These are phyloP conservation scores for Kappamyces sp. DNA, from an alignment of 192 early-diverging fungal genomes.

Conservation along the genomic window DNA sequence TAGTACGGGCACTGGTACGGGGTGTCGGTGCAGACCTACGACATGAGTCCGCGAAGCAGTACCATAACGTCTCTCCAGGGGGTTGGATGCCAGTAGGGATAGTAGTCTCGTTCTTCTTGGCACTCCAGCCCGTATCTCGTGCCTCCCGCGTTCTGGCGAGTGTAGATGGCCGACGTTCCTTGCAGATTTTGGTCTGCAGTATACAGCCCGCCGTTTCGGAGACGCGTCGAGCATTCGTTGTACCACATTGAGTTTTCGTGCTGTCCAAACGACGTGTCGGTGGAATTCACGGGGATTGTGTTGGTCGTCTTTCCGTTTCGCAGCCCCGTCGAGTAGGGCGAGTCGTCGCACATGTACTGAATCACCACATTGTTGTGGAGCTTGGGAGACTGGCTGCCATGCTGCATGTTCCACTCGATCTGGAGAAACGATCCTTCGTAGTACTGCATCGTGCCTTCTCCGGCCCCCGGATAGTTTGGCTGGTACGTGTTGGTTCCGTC, in stretches of 20 bases:
- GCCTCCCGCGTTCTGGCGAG: constrained; percentile 30
- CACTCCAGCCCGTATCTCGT: constrained; percentile 32
- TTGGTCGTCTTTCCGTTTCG: constrained; percentile 24
- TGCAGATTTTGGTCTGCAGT: constrained; percentile 34
- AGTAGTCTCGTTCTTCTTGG: constrained; percentile 35
- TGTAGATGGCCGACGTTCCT: constrained; percentile 27
- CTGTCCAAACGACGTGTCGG: constrained; percentile 22
- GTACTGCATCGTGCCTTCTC: constrained; percentile 28
- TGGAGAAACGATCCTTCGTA: constrained; percentile 25
- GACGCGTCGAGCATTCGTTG: constrained; percentile 17
- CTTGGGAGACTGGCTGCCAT: constrained; percentile 23
- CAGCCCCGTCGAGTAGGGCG: constrained; percentile 11
- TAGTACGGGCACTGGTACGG: constrained; percentile 21
- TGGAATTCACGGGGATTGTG: constrained; percentile 20
- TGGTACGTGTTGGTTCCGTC: constrained; percentile 21
- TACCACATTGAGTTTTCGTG: constrained; percentile 28
- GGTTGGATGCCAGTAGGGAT: constrained; percentile 38
- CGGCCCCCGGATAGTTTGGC: constrained; percentile 14
- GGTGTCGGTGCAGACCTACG: constrained; percentile 20
- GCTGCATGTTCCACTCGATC: constrained; percentile 31
- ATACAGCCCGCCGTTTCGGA: constrained; percentile 29
- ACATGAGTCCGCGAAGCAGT: too few species aligned
- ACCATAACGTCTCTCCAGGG: constrained; percentile 30
- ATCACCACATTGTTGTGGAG: constrained; percentile 25
- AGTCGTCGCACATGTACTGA: constrained; percentile 32